These are phyloP conservation scores for Pseudovirgaria hyperparasitica DNA, from an alignment of 2,329 filamentous ascomycete genomes.

Conservation along the genomic window DNA sequence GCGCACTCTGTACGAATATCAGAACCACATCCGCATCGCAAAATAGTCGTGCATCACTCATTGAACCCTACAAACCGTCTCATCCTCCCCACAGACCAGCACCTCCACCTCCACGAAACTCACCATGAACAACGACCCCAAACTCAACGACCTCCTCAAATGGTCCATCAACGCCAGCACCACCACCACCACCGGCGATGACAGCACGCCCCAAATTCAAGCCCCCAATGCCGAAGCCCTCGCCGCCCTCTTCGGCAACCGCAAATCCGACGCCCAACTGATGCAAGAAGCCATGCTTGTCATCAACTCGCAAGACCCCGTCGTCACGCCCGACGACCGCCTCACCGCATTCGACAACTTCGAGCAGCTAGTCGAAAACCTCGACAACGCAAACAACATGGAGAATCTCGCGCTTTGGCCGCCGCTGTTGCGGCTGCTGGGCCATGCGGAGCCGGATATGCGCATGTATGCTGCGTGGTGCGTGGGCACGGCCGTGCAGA, in stretches of 20 bases:
- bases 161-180: conserved; percentile 59
- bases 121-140: conserved; percentile 40
- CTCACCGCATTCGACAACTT: conserved; percentile 87
- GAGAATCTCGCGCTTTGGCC: conserved; percentile 68
- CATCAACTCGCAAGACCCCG: conserved; percentile 36
- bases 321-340: conserved; percentile 47
- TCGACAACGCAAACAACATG: conserved; percentile 97
- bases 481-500: conserved; percentile 87
- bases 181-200: conserved; percentile 24
- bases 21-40: neutral
- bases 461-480: conserved; percentile 88
- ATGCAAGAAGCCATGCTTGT: conserved; percentile 78
- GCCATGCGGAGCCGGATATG: conserved; percentile 56
- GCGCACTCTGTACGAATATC: neutral
- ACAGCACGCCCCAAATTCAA: conserved; percentile 18
- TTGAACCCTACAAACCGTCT: neutral
- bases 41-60: neutral
- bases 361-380: conserved; percentile 78
- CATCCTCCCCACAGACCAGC: too few relatives aligned
- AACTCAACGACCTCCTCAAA: conserved; percentile 65
- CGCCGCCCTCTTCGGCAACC: conserved; percentile 64
- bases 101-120: too few relatives aligned
- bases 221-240: conserved; percentile 58
- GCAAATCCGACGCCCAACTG: conserved; percentile 70
- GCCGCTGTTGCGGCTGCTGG: conserved; percentile 60